Evolutionary conservation across 2,329 filamentous ascomycete genomes (phyloP), one percentile per base, ranked within the genome.

Genomic region (Aspergillus niger): DNA sequence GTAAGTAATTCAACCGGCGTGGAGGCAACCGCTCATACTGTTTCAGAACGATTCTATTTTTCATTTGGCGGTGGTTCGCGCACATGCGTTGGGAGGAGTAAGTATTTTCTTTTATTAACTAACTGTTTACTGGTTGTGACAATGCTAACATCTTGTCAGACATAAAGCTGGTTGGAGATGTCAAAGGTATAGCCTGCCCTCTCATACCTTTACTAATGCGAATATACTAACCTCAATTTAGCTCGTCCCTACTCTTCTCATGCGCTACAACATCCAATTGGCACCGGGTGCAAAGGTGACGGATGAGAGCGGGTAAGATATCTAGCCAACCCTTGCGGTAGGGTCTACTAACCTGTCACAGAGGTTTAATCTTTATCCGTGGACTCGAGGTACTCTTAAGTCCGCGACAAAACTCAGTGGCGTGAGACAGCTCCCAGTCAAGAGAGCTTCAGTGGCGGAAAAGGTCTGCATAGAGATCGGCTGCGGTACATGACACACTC

Each of bases 41-140:
- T 22, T 13, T 30, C 8, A 50, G 43, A 57, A n/a, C 39, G 55
- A n/a, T 57, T 44, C 17, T 57, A 50, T 22, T 57, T 57, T 28
- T 17, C 43, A 5, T 57, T 57, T 30, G 55, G 55, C 24, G 55
- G 43, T 10, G 55, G 43, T 3, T 22, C 55, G 3, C 41, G 55
- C 22, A 49, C 44, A 2, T 57, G 55, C 20, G 30, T 57, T 24
- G 55, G 55, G 3, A 50, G 55, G 32, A 57, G 55, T 50, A 13
- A 56, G 54, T 43, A 3, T 2, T 49, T 49, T 30, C 2, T 20
- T 20, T 20, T 20, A 20, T 20, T 20, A 13, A 5, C 1, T 5
- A 15, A 20, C 5, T 49, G 7, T n/a, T 49, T 5, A 44, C 10
- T 13, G 22, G 11, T 26, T 36, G 11, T 36, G 30, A 13, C 28